Evolutionary conservation across 2,329 filamentous ascomycete genomes (phyloP).

Genomic region (Fusarium solani-melongenae): DNA sequence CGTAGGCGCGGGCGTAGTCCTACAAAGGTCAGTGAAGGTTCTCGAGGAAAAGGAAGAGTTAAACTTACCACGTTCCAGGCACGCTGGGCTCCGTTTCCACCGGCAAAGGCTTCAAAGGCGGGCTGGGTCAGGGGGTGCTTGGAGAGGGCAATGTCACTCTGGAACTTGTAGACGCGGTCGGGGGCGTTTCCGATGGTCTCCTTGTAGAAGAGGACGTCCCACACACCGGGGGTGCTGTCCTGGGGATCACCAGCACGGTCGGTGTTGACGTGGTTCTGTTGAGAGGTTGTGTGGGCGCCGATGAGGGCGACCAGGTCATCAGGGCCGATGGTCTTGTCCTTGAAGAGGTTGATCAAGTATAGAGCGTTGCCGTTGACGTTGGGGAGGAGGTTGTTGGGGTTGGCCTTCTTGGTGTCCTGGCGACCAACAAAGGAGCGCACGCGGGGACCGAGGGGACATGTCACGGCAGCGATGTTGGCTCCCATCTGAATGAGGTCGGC

Average conservation of each 20-base stretch:
- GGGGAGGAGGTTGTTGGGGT: constrained; percentile 57
- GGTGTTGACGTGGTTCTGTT: constrained; percentile 58
- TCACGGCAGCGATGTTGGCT: constrained; percentile 60
- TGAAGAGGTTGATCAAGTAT: constrained; percentile 61
- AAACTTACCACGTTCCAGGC: constrained; percentile 55
- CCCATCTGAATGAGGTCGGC: constrained; percentile 68
- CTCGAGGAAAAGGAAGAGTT: no score
- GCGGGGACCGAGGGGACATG: constrained; percentile 58
- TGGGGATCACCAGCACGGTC: constrained; percentile 57
- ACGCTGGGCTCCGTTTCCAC: constrained; percentile 45
- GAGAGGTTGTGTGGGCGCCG: constrained; percentile 64
- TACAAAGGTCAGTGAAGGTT: constrained; percentile 28
- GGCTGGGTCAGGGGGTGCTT: constrained; percentile 49
- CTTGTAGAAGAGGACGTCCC: constrained; percentile 64
- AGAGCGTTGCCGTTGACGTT: constrained; percentile 55
- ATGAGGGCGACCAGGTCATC: constrained; percentile 64
- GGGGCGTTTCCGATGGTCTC: constrained; percentile 51
- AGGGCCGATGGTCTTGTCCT: constrained; percentile 63
- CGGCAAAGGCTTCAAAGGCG: constrained; percentile 53
- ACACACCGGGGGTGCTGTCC: constrained; percentile 63
- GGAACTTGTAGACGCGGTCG: constrained; percentile 54
- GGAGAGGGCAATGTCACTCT: constrained; percentile 54
- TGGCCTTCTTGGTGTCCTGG: constrained; percentile 54
- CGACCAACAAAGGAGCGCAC: constrained; percentile 64
- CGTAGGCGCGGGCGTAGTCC: constrained; percentile 64